A percentile compares a stretch with the other conserved stretches of the same genome.
These are phyloP conservation scores for Yamadazyma jaroonii DNA, from an alignment of 1,139 yeast genomes.

Conservation along the genomic window DNA sequence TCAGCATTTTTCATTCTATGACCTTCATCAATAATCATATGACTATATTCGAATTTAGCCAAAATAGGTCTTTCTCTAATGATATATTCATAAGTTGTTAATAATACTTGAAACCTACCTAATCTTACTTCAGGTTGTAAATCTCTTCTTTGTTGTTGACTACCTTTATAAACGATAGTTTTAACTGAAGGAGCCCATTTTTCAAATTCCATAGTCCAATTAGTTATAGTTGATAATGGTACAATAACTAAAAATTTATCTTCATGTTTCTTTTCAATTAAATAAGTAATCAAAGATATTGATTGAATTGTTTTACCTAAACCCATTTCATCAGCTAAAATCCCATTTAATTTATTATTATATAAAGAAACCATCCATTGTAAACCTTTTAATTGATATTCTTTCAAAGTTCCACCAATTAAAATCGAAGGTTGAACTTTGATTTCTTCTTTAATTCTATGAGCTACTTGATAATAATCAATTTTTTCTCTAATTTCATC, in stretches of 20 bases:
- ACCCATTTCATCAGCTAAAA: conserved; percentile 97
- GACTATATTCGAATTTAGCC: conserved; percentile 72
- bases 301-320: conserved; percentile 96
- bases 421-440: conserved; percentile 62
- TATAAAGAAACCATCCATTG: conserved; percentile 98
- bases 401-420: conserved; percentile 88
- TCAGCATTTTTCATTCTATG: conserved; percentile 83
- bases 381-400: conserved; percentile 88
- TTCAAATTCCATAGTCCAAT: conserved; percentile 82
- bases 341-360: conserved; percentile 92
- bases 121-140: conserved; percentile 59
- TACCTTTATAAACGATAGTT: conserved; percentile 71
- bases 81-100: conserved; percentile 79
- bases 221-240: conserved; percentile 78
- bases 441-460: conserved; percentile 65
- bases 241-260: conserved; percentile 81
- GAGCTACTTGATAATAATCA: conserved; percentile 81
- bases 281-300: conserved; percentile 81
- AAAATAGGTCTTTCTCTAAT: conserved; percentile 70
- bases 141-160: conserved; percentile 65
- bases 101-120: conserved; percentile 71
- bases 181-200: conserved; percentile 81
- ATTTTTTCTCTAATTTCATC: conserved; percentile 59
- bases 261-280: conserved; percentile 69
- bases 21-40: conserved; percentile 88